A percentile compares a stretch with the other conserved stretches of the same genome.
phyloP scores from a whole-genome alignment of 305 asterid genomes.

The Plantago coronopus region DNA sequence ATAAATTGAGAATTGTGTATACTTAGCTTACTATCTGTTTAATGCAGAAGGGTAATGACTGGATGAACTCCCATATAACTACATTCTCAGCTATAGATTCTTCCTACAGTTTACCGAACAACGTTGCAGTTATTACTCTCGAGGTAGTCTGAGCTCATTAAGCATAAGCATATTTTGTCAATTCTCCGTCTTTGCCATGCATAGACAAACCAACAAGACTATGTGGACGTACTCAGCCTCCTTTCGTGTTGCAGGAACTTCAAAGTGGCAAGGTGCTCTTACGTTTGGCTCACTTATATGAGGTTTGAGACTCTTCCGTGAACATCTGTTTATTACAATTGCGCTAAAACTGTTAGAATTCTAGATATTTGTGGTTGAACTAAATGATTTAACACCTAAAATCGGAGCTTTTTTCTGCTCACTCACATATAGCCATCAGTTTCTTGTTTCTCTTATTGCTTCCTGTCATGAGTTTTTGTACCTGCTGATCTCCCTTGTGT shows the following conservation, averaged over 20 bases:
- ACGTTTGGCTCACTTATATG: conserved; percentile 90
- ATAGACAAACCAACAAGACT: not conserved
- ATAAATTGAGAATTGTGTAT: conserved; percentile 9
- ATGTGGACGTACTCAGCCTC: conserved; percentile 9
- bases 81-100: conserved; percentile 72
- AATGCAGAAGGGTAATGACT: conserved; percentile 45
- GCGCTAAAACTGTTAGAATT: no score
- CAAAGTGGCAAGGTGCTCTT: conserved; percentile 62
- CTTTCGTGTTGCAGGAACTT: conserved; percentile 56
- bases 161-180: conserved; percentile 7
- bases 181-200: not conserved
- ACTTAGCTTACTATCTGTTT: conserved; percentile 15
- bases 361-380: no score
- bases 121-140: conserved; percentile 71
- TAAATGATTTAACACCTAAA: no score
- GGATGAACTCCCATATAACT: conserved; percentile 50
- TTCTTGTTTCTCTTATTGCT: no score
- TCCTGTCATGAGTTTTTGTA: no score
- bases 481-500: conserved; percentile 9
- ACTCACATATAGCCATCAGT: no score
- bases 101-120: conserved; percentile 79
- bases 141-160: conserved; percentile 42
- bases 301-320: conserved; percentile 39
- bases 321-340: no score
- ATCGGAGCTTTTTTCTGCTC: no score